Conservation (phyloP, 2,329 filamentous ascomycete genomes). For the Trichophyton schoenleinii region DNA sequence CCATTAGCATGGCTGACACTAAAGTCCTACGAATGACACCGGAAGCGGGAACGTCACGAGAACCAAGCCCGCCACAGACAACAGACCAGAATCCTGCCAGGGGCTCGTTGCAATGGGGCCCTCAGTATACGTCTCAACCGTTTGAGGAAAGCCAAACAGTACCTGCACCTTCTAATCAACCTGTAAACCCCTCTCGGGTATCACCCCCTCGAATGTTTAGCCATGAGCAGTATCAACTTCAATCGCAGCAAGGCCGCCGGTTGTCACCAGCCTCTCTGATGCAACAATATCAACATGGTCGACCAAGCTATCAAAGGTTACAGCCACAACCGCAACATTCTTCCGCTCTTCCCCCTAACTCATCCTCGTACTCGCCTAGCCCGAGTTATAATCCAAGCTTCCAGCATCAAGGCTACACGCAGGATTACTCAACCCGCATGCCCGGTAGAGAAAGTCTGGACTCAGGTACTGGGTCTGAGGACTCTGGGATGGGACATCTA, state of each 20-base stretch:
- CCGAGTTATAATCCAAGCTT: not conserved
- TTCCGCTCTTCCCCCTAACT: not conserved
- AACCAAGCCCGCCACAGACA: not conserved
- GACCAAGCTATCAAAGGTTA: not conserved
- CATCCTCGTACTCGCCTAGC: not conserved
- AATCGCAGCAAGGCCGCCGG: not conserved
- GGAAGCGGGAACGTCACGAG: not conserved
- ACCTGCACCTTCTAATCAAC: not conserved
- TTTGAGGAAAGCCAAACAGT: not conserved
- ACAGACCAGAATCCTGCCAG: not conserved
- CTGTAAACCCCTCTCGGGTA: not conserved
- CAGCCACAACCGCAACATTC: not conserved
- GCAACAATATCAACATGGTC: slow-evolving; percentile 3
- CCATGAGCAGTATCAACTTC: not conserved
- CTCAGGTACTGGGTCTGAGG: slow-evolving; percentile 10
- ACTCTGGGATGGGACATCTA: slow-evolving; percentile 10
- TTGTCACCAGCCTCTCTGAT: not conserved
- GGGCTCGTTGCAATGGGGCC: not conserved
- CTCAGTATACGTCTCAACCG: not conserved
- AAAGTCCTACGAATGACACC: slow-evolving; percentile 2
- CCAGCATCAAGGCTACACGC: slow-evolving; percentile 1
- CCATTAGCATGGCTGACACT: slow-evolving; percentile 13
- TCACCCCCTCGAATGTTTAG: slow-evolving; percentile 1
- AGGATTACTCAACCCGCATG: not conserved
- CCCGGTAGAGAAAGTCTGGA: slow-evolving; percentile 9